Conservation (phyloP, 192 early-diverging fungal species). For the Spizellomyces sp. region DNA sequence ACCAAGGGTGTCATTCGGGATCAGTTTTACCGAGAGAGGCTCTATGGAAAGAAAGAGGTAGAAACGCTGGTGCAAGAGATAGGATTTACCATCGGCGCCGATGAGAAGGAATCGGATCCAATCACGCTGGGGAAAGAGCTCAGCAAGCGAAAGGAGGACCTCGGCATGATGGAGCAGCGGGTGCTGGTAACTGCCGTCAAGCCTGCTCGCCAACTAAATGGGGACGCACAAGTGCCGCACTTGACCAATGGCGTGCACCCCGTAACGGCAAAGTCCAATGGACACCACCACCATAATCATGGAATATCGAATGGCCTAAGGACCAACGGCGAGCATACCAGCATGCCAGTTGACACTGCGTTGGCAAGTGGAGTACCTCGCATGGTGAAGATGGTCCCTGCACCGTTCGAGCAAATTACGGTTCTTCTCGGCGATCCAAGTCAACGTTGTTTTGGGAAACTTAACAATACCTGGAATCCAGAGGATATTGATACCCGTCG, state of each 20-base stretch:
- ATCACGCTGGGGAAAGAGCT: slow-evolving; percentile 52
- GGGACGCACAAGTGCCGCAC: background rate
- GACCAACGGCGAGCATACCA: background rate
- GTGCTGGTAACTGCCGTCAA: slow-evolving; percentile 47
- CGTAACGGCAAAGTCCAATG: background rate
- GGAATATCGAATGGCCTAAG: background rate
- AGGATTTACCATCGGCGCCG: slow-evolving; percentile 30
- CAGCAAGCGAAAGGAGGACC: slow-evolving; percentile 62
- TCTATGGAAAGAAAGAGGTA: slow-evolving; percentile 54
- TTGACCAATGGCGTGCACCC: slow-evolving; percentile 1
- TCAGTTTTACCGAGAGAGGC: slow-evolving; percentile 67
- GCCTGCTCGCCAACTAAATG: slow-evolving; percentile 18
- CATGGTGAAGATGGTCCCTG: background rate
- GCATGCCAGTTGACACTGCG: background rate
- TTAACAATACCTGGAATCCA: slow-evolving; percentile 61
- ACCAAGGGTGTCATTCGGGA: slow-evolving; percentile 61
- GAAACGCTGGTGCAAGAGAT: slow-evolving; percentile 32
- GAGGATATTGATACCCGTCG: slow-evolving; percentile 54
- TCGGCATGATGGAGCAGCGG: slow-evolving; percentile 70
- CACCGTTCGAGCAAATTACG: slow-evolving; percentile 29
- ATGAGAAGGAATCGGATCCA: slow-evolving; percentile 3
- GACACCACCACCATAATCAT: background rate
- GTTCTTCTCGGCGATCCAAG: slow-evolving; percentile 55
- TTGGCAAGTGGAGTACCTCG: background rate
- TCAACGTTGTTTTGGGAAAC: slow-evolving; percentile 52